phyloP scores from a whole-genome alignment of 2,329 filamentous ascomycete genomes.

The Botrytis pseudocinerea region DNA sequence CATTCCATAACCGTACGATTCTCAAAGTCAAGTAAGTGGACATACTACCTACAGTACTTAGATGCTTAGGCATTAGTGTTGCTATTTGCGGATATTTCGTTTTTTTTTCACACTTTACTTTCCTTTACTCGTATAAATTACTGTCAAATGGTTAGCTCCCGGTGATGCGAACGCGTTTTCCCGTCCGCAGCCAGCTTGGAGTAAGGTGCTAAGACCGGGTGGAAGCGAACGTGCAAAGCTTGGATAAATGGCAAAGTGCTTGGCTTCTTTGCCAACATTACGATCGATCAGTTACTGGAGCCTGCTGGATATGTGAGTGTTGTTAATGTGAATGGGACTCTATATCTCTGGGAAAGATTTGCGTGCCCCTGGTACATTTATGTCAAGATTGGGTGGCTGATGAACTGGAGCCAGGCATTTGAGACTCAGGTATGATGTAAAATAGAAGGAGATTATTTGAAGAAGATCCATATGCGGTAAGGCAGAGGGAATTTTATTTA shows the following conservation, averaged over 20 bases:
- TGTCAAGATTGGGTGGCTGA: conserved; percentile 2
- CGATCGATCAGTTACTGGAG: not conserved
- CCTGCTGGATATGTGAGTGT: not conserved
- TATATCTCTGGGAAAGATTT: not conserved
- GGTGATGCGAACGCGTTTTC: not conserved
- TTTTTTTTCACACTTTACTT: not conserved
- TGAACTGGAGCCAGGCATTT: not conserved
- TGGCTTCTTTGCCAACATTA: not conserved
- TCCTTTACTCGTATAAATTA: not conserved
- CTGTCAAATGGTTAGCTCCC: not conserved
- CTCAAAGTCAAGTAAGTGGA: not conserved
- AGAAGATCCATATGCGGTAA: not conserved
- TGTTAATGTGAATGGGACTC: not conserved
- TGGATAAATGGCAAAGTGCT: not conserved
- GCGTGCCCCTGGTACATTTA: not conserved
- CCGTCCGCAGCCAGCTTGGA: not conserved
- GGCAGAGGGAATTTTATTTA: not conserved
- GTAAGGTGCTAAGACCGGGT: not conserved
- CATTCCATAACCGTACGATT: not conserved
- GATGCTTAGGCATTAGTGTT: not conserved
- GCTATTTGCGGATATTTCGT: not conserved
- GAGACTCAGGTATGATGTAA: not conserved
- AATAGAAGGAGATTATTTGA: not conserved
- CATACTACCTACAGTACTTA: not conserved
- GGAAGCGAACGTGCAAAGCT: not conserved